Evolutionary conservation across 2,329 filamentous ascomycete species (phyloP).

Genomic region (Cordyceps tenuipes): DNA sequence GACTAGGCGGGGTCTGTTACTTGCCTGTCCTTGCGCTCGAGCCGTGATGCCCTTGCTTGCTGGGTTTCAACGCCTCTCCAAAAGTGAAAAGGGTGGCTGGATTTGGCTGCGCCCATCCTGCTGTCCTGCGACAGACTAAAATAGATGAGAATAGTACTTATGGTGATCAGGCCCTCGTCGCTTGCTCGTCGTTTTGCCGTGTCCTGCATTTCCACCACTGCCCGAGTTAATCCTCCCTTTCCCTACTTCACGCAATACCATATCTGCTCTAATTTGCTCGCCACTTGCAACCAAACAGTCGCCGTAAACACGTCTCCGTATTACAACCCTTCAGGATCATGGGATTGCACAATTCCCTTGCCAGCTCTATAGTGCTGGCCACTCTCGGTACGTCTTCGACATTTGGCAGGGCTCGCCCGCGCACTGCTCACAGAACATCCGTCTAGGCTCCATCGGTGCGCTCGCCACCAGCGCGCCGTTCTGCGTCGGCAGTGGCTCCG

Average conservation of each 20-base stretch:
- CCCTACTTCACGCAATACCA: not conserved
- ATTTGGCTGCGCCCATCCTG: not conserved
- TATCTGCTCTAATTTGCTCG: too few relatives aligned
- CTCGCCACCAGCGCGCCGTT: conserved; percentile 23
- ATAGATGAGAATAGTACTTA: not conserved
- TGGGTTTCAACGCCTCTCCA: not conserved
- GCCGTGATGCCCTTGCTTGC: not conserved
- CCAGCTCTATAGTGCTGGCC: conserved; percentile 7
- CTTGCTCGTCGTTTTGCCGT: not conserved
- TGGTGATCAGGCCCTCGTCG: not conserved
- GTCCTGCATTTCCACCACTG: not conserved
- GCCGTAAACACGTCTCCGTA: too few relatives aligned
- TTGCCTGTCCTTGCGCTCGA: not conserved
- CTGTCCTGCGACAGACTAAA: not conserved
- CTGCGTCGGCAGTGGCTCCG: conserved; percentile 31
- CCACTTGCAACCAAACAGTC: not conserved
- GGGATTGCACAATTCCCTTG: not conserved
- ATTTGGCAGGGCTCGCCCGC: not conserved
- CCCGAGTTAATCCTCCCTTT: too few relatives aligned
- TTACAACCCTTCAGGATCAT: not conserved
- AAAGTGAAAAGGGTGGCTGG: not conserved
- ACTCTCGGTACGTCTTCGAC: not conserved
- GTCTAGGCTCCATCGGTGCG: conserved; percentile 7
- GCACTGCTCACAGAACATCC: not conserved
- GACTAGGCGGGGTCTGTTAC: not conserved